Evolutionary conservation across 78 protist species (phyloP).

Genomic region (Dictyostelium intermedium): DNA sequence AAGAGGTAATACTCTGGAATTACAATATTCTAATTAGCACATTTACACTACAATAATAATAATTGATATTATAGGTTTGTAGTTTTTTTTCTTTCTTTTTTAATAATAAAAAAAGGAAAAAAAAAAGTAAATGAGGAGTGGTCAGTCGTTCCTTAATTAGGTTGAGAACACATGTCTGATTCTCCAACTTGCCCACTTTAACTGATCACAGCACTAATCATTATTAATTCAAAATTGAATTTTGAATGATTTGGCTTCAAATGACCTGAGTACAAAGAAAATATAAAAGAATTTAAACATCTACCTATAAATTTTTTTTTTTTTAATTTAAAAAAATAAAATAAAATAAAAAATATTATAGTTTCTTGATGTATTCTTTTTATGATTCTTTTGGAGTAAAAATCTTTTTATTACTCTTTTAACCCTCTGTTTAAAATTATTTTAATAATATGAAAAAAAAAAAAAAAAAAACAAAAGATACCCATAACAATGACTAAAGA

Average conservation of each 20-base stretch:
- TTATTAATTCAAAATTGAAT: background rate
- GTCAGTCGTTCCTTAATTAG: background rate
- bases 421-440: background rate
- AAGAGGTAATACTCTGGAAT: background rate
- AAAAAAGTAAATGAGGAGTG: background rate
- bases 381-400: background rate
- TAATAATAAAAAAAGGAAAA: background rate
- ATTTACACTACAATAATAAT: background rate
- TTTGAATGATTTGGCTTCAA: background rate
- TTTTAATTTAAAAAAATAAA: too few species aligned
- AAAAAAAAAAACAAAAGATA: background rate
- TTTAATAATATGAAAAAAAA: background rate
- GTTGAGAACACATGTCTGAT: background rate
- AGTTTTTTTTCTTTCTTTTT: background rate
- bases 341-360: too few species aligned
- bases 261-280: background rate
- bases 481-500: too few species aligned
- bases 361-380: background rate
- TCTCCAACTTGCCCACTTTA: background rate
- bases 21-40: constrained; percentile 11
- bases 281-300: background rate
- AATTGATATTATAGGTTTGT: background rate
- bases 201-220: background rate
- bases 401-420: background rate
- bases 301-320: background rate